Evolutionary conservation across 208 protist genomes (phyloP), one percentile per base, ranked within the genome.

Genomic region (Acanthamoeba polyphaga): DNA sequence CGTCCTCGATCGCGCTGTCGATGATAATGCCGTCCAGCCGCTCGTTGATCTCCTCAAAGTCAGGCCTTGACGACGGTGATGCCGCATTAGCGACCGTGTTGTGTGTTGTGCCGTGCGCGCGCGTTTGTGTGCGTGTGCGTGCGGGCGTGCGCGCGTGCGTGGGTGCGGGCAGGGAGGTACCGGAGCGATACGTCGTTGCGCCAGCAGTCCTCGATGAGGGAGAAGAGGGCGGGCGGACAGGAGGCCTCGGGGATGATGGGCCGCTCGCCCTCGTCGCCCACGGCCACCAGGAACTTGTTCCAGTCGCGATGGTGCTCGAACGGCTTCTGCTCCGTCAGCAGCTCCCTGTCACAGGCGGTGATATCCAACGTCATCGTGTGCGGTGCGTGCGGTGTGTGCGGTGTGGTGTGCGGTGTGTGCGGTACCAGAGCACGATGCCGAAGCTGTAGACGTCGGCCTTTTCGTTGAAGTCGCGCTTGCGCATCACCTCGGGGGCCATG

Each of bases 201-300:
- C 87, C 87, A 92, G 87, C 87, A 92, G 62, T 92, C 87, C 87
- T 92, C 87, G 34, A 92, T 92, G 24, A 92, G 87, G 3, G 62
- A 51, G 62, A 32, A 76, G 64, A 92, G 87, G 64, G 87, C 19
- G 24, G 87, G 87, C 10, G 64, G 55, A 34, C 87, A 92, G 12
- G 87, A 51, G 9, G 62, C 22, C 8, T 49, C 46, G 46, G 55
- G 62, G 62, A 92, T 92, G 34, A 76, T 92, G 62, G 87, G 87
- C 17, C 87, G 87, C 62, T 92, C 87, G 87, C 87, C 87, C 27
- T 92, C 64, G 49, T 76, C 87, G 29, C 60, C 55, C 34, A 92
- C 87, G 29, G 80, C 80, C 10, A 88, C 53, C 64, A 76, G 24
- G 87, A 92, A 92, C 62, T 76, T 38, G 60, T 70, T 38, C 62